These are phyloP conservation scores for Alternaria hordeiaustralica DNA, from an alignment of 2,329 filamentous ascomycete genomes.

Conservation along the genomic window DNA sequence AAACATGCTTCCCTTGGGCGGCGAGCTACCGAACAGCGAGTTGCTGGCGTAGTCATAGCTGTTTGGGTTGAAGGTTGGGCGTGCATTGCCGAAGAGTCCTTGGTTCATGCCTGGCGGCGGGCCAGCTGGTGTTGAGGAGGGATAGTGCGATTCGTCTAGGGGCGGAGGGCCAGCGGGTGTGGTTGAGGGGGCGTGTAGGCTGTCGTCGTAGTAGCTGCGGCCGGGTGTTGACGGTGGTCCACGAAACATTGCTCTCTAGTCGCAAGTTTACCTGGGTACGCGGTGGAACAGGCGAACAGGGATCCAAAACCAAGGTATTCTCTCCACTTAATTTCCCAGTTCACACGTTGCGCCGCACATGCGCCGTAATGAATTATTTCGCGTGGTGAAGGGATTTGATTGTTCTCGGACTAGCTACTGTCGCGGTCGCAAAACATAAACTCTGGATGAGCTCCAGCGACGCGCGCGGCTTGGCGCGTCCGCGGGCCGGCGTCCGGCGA, in stretches of 20 bases:
- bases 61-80: slow-evolving; percentile 43
- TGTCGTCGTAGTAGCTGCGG: slow-evolving; percentile 32
- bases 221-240: slow-evolving; percentile 47
- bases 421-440: slow-evolving; percentile 24
- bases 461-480: slow-evolving; percentile 25
- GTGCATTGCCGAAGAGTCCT: slow-evolving; percentile 60
- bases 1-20: slow-evolving; percentile 37
- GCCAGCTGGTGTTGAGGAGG: slow-evolving; percentile 64
- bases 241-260: slow-evolving; percentile 41
- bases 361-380: neutral
- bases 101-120: slow-evolving; percentile 54
- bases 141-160: slow-evolving; percentile 47
- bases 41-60: slow-evolving; percentile 25
- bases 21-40: slow-evolving; percentile 41
- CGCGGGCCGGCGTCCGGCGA: neutral
- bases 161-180: slow-evolving; percentile 65
- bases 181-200: slow-evolving; percentile 56
- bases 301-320: slow-evolving; percentile 11
- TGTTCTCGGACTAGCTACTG: slow-evolving; percentile 4
- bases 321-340: neutral
- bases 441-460: slow-evolving; percentile 23
- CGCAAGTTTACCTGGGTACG: neutral
- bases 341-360: neutral
- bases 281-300: slow-evolving; percentile 1
- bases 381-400: neutral